Conservation (phyloP, 2,329 filamentous ascomycete species). For the Colletotrichum tamarilloi region DNA sequence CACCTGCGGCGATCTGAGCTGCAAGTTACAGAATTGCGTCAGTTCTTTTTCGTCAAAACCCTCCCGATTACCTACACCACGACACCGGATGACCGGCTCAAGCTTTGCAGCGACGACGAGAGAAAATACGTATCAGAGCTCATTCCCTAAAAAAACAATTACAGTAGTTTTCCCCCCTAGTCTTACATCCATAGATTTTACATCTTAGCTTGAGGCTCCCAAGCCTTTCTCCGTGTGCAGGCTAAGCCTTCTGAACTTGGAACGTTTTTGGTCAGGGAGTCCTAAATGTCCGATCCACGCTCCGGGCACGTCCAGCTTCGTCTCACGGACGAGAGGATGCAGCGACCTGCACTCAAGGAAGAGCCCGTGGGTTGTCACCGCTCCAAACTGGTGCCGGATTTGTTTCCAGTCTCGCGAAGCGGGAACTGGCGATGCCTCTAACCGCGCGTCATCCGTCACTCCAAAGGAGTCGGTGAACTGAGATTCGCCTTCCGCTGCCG, state of each 20-base stretch:
- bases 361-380: constrained; percentile 69
- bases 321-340: constrained; percentile 35
- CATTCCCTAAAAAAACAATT: too few species aligned
- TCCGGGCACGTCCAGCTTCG: constrained; percentile 61
- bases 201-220: constrained; percentile 2
- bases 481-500: constrained; percentile 25
- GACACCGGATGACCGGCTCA: not conserved
- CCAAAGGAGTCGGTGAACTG: constrained; percentile 46
- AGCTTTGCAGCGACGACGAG: not conserved
- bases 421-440: constrained; percentile 5
- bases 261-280: not conserved
- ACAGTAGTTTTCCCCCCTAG: not conserved
- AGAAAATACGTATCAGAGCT: not conserved
- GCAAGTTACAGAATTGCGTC: constrained; percentile 32
- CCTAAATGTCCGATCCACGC: constrained; percentile 41
- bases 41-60: constrained; percentile 5
- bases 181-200: not conserved
- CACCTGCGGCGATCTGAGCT: not conserved
- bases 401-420: constrained; percentile 41
- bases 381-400: constrained; percentile 65
- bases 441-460: constrained; percentile 40
- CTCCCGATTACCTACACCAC: not conserved
- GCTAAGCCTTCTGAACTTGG: not conserved
- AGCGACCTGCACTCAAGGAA: constrained; percentile 51
- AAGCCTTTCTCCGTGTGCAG: too few species aligned